Conservation (phyloP, 2,329 filamentous ascomycete genomes). For the Coniochaeta hoffmannii region DNA sequence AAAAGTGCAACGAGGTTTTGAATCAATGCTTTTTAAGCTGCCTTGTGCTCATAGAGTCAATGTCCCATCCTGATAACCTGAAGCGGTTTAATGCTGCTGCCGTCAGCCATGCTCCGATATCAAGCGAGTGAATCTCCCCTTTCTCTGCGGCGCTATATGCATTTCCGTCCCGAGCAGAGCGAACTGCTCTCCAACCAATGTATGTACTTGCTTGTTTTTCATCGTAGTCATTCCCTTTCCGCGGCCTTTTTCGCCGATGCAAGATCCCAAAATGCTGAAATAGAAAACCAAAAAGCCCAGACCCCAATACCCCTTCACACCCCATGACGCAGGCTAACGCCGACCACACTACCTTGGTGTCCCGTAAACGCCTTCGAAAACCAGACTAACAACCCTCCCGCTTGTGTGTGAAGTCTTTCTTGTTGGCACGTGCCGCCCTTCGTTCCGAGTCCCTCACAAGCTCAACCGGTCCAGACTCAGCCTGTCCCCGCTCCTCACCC, state of each 20-base stretch:
- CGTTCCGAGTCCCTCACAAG: slow-evolving; percentile 39
- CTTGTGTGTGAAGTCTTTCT: background rate
- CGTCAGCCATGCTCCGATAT: background rate
- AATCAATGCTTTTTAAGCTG: background rate
- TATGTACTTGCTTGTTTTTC: background rate
- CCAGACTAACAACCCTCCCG: no score
- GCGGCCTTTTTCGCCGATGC: background rate
- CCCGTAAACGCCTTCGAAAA: no score
- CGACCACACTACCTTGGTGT: no score
- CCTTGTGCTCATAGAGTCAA: background rate
- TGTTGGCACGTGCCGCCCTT: background rate
- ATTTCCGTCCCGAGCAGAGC: background rate
- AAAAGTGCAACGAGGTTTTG: background rate
- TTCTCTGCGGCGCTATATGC: background rate
- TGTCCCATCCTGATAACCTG: background rate
- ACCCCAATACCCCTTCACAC: background rate
- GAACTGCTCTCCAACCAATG: background rate
- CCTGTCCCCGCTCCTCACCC: slow-evolving; percentile 66
- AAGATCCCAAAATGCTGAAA: background rate
- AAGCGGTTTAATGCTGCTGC: background rate
- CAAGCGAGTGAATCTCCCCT: background rate
- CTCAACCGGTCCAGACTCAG: slow-evolving; percentile 69
- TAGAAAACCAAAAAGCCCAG: background rate
- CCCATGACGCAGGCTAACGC: background rate
- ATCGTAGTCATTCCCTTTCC: background rate